Evolutionary conservation across 2,329 filamentous ascomycete genomes (phyloP).

Genomic region (Lachnellula hyalina): DNA sequence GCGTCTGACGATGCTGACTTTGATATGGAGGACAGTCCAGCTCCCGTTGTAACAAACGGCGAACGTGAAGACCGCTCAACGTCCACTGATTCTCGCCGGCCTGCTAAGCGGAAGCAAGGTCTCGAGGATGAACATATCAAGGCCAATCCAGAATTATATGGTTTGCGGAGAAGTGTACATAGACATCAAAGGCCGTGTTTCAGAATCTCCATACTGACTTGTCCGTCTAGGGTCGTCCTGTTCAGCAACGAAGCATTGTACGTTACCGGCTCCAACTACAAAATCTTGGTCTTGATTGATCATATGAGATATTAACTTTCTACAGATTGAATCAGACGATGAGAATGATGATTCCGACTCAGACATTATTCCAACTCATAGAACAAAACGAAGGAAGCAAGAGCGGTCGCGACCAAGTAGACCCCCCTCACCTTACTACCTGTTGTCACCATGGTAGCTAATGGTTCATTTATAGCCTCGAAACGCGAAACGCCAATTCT

Average conservation of each 20-base stretch:
- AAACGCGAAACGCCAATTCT: conserved; percentile 53
- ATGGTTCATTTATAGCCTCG: conserved; percentile 42
- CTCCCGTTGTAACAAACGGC: conserved; percentile 42
- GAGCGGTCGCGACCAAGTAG: conserved; percentile 60
- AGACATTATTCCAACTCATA: conserved; percentile 57
- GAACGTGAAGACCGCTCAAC: conserved; percentile 51
- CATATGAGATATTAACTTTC: conserved; percentile 17
- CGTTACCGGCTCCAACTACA: conserved; percentile 25
- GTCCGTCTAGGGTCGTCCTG: conserved; percentile 45
- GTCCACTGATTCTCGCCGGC: conserved; percentile 65
- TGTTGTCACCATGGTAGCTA: conserved; percentile 12
- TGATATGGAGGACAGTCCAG: conserved; percentile 60
- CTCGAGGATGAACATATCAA: conserved; percentile 75
- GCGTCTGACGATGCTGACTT: conserved; percentile 69
- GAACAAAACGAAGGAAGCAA: conserved; percentile 62
- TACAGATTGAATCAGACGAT: conserved; percentile 51
- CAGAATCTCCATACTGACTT: conserved; percentile 17
- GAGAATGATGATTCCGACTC: conserved; percentile 64
- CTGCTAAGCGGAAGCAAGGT: conserved; percentile 66
- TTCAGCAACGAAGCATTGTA: conserved; percentile 51
- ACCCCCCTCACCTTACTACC: conserved; percentile 24
- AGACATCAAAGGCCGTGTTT: conserved; percentile 30
- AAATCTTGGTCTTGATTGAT: conserved; percentile 5
- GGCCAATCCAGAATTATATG: conserved; percentile 92
- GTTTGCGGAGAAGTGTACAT: conserved; percentile 84